These are phyloP conservation scores for Cardamine occulta DNA, from an alignment of 345 rosid species.

Conservation along the genomic window DNA sequence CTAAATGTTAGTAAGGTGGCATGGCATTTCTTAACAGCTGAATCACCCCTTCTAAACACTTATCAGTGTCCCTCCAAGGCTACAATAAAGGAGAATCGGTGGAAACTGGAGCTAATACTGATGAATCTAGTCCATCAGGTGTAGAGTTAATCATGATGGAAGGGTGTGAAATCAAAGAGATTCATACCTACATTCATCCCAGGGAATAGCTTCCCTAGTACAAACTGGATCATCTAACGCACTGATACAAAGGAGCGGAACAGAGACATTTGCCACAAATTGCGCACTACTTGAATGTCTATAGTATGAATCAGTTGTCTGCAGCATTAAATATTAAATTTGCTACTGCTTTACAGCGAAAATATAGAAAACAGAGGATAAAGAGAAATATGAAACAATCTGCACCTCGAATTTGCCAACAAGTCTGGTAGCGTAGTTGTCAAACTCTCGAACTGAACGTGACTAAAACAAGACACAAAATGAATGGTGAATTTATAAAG, in stretches of 20 bases:
- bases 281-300: slow-evolving; percentile 74
- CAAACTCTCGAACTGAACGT: slow-evolving; percentile 83
- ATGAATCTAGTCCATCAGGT: not conserved
- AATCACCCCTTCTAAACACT: not conserved
- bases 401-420: slow-evolving; percentile 88
- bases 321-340: slow-evolving; percentile 39
- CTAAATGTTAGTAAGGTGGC: not conserved
- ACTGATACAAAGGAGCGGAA: slow-evolving; percentile 86
- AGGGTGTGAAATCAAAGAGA: slow-evolving; percentile 13
- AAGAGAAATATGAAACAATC: not conserved
- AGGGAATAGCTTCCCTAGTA: slow-evolving; percentile 90
- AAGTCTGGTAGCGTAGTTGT: slow-evolving; percentile 79
- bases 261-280: slow-evolving; percentile 64
- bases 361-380: slow-evolving; percentile 3
- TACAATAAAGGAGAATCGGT: not conserved
- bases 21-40: not conserved
- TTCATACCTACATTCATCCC: slow-evolving; percentile 94
- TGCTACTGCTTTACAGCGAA: not conserved
- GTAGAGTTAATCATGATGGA: not conserved
- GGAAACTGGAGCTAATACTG: not conserved
- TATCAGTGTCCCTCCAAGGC: not conserved
- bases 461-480: slow-evolving; percentile 53
- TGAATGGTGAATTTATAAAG: slow-evolving; percentile 8
- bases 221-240: slow-evolving; percentile 93
- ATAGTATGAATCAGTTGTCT: slow-evolving; percentile 92